Conservation (phyloP, 2,329 filamentous ascomycete species). For the Neonectria faginata region DNA sequence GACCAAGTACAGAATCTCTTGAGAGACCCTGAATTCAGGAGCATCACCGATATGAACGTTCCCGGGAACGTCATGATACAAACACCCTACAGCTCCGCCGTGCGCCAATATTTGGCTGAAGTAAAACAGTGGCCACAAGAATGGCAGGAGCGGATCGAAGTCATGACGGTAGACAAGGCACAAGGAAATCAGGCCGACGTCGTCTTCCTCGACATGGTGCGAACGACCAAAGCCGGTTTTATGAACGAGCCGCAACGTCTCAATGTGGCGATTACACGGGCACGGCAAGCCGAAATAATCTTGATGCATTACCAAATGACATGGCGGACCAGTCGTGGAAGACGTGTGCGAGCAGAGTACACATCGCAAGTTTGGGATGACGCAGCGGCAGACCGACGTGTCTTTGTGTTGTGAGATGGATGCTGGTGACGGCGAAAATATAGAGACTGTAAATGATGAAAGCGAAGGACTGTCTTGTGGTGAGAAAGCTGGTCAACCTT, state of each 20-base stretch:
- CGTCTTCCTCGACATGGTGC: slow-evolving; percentile 61
- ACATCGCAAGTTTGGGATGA: slow-evolving; percentile 50
- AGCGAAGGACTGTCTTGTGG: slow-evolving; percentile 4
- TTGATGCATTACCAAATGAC: slow-evolving; percentile 57
- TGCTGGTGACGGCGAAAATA: neutral
- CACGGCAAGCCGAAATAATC: slow-evolving; percentile 58
- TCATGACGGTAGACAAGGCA: slow-evolving; percentile 58
- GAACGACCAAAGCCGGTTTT: slow-evolving; percentile 53
- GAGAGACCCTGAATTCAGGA: slow-evolving; percentile 48
- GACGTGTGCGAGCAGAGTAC: slow-evolving; percentile 37
- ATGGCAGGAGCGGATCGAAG: slow-evolving; percentile 50
- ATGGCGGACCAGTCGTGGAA: slow-evolving; percentile 24
- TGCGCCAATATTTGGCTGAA: slow-evolving; percentile 50
- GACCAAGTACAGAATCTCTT: slow-evolving; percentile 48
- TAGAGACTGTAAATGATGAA: neutral
- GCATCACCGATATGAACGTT: slow-evolving; percentile 36
- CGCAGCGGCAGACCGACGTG: slow-evolving; percentile 36
- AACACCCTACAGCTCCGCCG: slow-evolving; percentile 56
- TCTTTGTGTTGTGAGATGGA: slow-evolving; percentile 37
- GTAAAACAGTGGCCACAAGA: slow-evolving; percentile 45
- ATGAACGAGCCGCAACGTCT: slow-evolving; percentile 59
- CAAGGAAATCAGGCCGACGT: slow-evolving; percentile 62
- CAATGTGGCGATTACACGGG: slow-evolving; percentile 60
- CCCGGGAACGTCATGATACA: slow-evolving; percentile 58
- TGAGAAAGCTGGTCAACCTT: slow-evolving; percentile 21